Evolutionary conservation across 495 filamentous ascomycete species (phyloP), one percentile per base, ranked within the genome.

Genomic region (Aspergillus steynii): DNA sequence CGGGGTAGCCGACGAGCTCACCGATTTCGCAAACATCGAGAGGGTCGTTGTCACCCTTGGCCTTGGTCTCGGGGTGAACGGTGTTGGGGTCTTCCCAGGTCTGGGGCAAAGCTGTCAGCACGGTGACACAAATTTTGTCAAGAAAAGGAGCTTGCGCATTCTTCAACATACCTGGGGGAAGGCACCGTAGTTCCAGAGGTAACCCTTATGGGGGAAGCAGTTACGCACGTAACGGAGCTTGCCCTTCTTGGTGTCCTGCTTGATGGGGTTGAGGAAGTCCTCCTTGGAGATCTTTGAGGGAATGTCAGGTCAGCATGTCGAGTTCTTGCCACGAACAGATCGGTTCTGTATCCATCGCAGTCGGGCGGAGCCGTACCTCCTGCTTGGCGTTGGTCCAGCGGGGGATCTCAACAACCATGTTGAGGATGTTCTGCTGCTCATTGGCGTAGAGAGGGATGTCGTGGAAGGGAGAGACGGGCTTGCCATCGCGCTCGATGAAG

Each of bases 121-220:
- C 20, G 27, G 34, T 46, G 29, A 20, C 45, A 55, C 42, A 4
- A 55, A 29, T 25, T 32, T 20, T 20, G 20, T 26, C 20, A 14
- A n/a, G 26, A 3, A 15, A 7, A 25, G 48, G 10, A 7, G 53
- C 25, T 42, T 15, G 29, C n/a, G 31, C 9, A 29, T 50, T 1
- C 14, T 42, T 28, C 34, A 45, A 73, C 82, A 63, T 83, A 93
- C 91, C 83, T 95, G 95, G 68, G 96, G 95, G 88, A 99, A 98
- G 79, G 92, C 92, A 78, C 95, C 95, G 77, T 99, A 99, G 85
- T 98, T 99, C 96, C 96, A 99, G 65, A 98, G 90, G 77, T 98
- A 99, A 56, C 95, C 95, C 86, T 98, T 97, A 87, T 99, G 96
- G 65, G 95, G 95, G 86, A 99, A 99, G 87, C 95, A 98, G 88